Evolutionary conservation across 2,329 filamentous ascomycete species (phyloP), one percentile per base, ranked within the genome.

Genomic region (Torrubiellomyces zombiae): DNA sequence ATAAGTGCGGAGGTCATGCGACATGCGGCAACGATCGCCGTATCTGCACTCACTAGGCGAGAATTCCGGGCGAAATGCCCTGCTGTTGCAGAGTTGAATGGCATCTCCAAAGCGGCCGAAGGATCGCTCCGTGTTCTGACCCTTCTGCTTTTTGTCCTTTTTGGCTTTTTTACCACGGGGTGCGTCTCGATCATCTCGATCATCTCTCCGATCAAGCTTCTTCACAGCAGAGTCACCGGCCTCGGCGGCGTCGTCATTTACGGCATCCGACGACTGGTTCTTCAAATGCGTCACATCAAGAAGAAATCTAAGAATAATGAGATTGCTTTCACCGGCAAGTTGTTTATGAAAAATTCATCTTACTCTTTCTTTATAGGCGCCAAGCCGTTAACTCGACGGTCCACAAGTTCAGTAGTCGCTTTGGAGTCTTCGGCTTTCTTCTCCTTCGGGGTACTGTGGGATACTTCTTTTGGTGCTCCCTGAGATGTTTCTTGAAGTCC

Each of bases 1-100:
- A 44, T 98, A 98, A 44, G 72, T 75, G 33, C 89, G 72, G 22
- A 98, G 55, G 41, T 94, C 71, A 44, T 98, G 89, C 39, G 75
- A 71, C 36, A 75, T 70, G 36, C 72, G 80, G 58, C 89, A 98
- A 32, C 68, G 71, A 16, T 81, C 75, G 14, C 79, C 85, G 39
- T 75, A 91, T 24, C 58, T 64, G 50, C 89, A 95, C 14, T 71
- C 56, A 33, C 62, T 59, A 0, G 83, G 80, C 3, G 81, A 85
- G 47, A 93, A 92, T 45, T 95, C 86, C 18, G 77, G 61, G 32
- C 58, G 65, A 40, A 71, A 65, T 11, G 68, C 67, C 32, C 79
- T 64, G 26, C 74, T 82, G 38, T 72, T 69, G 53, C 86, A 95
- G 7, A 95, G 65, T 20, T 68, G 68, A 28, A 85, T 62, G 16